A percentile compares a stretch with the other conserved stretches of the same genome.
Conservation (phyloP, 805 yeast species). For the Candida koratica region DNA sequence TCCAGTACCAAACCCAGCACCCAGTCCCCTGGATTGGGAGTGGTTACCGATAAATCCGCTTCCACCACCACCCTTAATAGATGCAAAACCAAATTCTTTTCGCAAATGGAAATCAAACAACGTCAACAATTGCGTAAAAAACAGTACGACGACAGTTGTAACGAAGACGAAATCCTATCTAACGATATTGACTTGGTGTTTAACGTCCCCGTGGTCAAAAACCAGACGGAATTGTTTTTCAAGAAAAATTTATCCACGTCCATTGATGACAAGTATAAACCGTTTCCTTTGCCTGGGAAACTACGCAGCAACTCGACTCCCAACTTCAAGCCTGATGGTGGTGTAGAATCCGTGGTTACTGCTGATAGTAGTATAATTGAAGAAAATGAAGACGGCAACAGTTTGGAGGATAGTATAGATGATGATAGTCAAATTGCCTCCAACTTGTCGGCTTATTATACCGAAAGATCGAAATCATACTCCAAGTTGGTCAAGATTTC, state of each 20-base stretch:
- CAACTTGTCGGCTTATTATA: conserved; percentile 35
- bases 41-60: conserved; percentile 4
- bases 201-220: conserved; percentile 41
- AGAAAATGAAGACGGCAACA: conserved; percentile 1
- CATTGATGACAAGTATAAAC: conserved; percentile 23
- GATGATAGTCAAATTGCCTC: conserved; percentile 34
- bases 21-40: conserved; percentile 1
- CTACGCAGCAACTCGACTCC: conserved; percentile 17
- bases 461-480: conserved; percentile 32
- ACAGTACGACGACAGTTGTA: conserved; percentile 38
- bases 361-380: conserved; percentile 1
- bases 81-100: conserved; percentile 32
- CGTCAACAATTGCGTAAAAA: conserved; percentile 36
- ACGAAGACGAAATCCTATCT: conserved; percentile 36
- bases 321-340: neutral
- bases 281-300: conserved; percentile 32
- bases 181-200: conserved; percentile 39
- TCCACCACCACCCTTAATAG: conserved; percentile 24
- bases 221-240: conserved; percentile 31
- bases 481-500: conserved; percentile 28
- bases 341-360: conserved; percentile 1
- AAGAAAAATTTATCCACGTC: conserved; percentile 10
- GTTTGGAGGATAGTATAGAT: conserved; percentile 1
- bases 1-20: neutral
- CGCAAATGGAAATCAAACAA: conserved; percentile 36